Base-by-base conservation (phyloP, 2,329 filamentous ascomycete genomes). In the Aspergillus japonicus region DNA sequence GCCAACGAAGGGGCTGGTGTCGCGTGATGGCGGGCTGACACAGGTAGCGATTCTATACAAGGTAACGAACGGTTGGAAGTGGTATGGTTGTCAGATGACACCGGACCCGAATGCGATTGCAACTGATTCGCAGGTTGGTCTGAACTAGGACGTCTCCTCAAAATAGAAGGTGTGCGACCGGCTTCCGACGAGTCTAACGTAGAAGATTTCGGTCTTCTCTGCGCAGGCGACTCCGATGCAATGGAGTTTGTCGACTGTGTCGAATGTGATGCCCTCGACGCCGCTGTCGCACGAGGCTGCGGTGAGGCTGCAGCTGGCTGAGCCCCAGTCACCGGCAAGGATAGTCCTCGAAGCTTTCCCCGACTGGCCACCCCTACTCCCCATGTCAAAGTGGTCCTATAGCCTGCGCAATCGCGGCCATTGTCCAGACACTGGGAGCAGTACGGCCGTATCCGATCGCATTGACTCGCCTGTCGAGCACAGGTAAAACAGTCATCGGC, bases 341-440 rank as follows among this genome's bases (percentile, higher is more conserved):
- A 93, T 67, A 97, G 82, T 44, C 94, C 94, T 63, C 94, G 87
- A 64, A 98, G 87, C 81, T 98, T 98, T 73, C 94, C 94, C 71
- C 94, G 88, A 78, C 93, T 97, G 58, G 94, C 94, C 60, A 98
- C 94, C 54, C 94, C 94, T 51, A 97, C 91, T 47, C 92, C 92
- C 94, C 94, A 98, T 50, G 94, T 98, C 77, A 98, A 83, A 68
- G 94, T 93, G 16, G 94, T 98, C 80, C 96, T 96, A 82, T 98
- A 98, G 61, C 94, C 94, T 29, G 91, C 92, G 80, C 94, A 98
- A 73, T 96, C 92, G 74, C 92, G 92, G 65, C 92, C 93, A 65
- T 92, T 84, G 68, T 96, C 91, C 64, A 98, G 85, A 76, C 94
- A 99, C 78, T 92, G 93, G 49, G 92, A 92, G 80, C 95, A 98